Base-by-base conservation (phyloP, 495 filamentous ascomycete species). In the Neurospora sp. region DNA sequence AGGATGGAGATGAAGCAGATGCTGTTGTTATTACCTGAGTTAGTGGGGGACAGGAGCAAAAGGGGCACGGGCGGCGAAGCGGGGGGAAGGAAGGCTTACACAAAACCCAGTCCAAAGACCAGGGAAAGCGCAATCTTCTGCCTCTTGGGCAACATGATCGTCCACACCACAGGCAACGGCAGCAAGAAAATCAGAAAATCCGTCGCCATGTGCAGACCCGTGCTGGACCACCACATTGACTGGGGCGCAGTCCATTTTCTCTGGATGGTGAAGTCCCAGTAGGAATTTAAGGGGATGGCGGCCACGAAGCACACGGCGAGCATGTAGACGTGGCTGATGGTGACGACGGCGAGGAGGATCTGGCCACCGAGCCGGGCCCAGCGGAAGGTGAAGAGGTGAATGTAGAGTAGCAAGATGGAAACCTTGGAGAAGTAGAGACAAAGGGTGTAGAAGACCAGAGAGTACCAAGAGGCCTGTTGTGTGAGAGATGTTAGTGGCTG, bases 391-490 rank as follows among this genome's bases (percentile, higher is more conserved):
- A 85, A 83, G 39, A 84, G 75, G 69, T 81, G 78, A 38, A 81
- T 79, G 76, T 85, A 85, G 42, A 85, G 78, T 10, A 73, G 73
- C 10, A 85, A 62, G 54, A 83, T 81, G 38, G 81, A 80, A 35
- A 82, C 59, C 59, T 84, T 84, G 40, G 78, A 75, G 76, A 81
- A 79, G 39, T 69, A 77, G 8, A 83, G 74, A 11, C 76, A 76
- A 7, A 79, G 66, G 20, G 66, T 41, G 73, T 81, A 81, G 66
- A 79, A 79, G 20, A 80, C 40, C 14, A 80, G 73, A n/a, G 75
- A 74, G 72, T 79, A 79, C 78, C 79, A 81, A 14, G 78, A 75
- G 7, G 78, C 74, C 79, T 79, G 44, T 31, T 27, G 27, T 23
- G 46, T 23, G 46, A 23, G 46, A 54, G 10, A 16, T 7, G 46